A percentile compares a stretch with the other conserved stretches of the same genome.
These are phyloP conservation scores for Glycine latifolia DNA, from an alignment of 306 rosid species.

Conservation along the genomic window DNA sequence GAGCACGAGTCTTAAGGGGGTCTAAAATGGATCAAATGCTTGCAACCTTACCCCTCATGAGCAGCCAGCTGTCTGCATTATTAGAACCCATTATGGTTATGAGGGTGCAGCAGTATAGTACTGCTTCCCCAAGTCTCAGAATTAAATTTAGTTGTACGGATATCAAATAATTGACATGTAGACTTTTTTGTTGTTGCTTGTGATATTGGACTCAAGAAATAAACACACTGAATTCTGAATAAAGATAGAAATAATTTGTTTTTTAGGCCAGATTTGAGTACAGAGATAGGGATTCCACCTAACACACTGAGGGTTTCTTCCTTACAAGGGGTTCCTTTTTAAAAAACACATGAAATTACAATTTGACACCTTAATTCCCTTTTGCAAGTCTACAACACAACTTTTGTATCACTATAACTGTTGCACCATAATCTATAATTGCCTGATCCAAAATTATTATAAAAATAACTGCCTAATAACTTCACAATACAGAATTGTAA, in stretches of 20 bases:
- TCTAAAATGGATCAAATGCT: background rate
- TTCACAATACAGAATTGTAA: background rate
- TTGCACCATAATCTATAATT: background rate
- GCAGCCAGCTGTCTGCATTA: background rate
- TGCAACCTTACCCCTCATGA: background rate
- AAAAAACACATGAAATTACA: background rate
- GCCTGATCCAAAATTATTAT: background rate
- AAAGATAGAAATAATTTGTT: background rate
- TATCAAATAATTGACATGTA: slow-evolving; percentile 29
- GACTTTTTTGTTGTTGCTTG: slow-evolving; percentile 15
- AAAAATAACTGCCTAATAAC: background rate
- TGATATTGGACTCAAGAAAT: slow-evolving; percentile 2
- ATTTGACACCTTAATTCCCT: background rate
- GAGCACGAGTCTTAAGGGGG: background rate
- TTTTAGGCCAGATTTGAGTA: background rate
- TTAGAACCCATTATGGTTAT: slow-evolving; percentile 24
- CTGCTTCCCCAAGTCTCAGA: background rate
- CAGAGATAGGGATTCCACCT: background rate
- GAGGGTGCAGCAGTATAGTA: background rate
- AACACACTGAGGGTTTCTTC: background rate
- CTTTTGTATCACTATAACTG: background rate
- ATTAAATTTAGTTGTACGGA: slow-evolving; percentile 1
- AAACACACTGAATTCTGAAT: background rate
- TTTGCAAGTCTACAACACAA: background rate
- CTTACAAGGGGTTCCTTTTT: background rate